Evolutionary conservation across 2,329 filamentous ascomycete genomes (phyloP).

Genomic region (Colletotrichum euphorbiae): DNA sequence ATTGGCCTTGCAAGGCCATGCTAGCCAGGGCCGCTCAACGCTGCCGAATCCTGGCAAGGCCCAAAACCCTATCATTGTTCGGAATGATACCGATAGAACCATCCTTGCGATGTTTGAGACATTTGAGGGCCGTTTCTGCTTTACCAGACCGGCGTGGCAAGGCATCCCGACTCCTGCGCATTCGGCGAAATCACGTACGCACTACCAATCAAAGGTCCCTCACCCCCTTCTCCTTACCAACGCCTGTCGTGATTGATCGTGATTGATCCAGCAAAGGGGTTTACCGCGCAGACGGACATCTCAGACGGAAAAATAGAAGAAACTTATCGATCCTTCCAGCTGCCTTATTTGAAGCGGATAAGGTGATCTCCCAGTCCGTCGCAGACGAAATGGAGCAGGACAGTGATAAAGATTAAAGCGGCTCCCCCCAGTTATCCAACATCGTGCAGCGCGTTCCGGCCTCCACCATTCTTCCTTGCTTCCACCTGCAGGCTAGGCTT

Average conservation of each 20-base stretch:
- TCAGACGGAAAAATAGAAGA: neutral
- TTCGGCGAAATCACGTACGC: neutral
- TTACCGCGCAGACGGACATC: neutral
- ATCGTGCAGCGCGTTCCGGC: neutral
- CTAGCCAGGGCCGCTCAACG: neutral
- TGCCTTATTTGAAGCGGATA: conserved; percentile 1
- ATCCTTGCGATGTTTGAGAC: conserved; percentile 22
- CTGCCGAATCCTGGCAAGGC: neutral
- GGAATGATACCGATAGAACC: neutral
- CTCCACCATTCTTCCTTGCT: conserved; percentile 13
- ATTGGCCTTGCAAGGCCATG: conserved; percentile 21
- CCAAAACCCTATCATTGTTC: conserved; percentile 29
- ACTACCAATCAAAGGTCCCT: neutral
- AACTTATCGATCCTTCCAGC: neutral
- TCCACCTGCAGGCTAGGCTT: conserved; percentile 7
- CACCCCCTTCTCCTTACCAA: neutral
- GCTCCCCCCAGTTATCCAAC: neutral
- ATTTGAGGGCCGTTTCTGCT: neutral
- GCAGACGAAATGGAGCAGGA: neutral
- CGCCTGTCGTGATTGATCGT: neutral
- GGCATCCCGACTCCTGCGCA: neutral
- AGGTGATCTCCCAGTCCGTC: neutral
- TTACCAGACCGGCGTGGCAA: neutral
- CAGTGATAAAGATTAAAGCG: conserved; percentile 14
- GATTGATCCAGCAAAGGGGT: neutral